phyloP scores from a whole-genome alignment of 306 rosid species.

The Spatholobus suberectus region DNA sequence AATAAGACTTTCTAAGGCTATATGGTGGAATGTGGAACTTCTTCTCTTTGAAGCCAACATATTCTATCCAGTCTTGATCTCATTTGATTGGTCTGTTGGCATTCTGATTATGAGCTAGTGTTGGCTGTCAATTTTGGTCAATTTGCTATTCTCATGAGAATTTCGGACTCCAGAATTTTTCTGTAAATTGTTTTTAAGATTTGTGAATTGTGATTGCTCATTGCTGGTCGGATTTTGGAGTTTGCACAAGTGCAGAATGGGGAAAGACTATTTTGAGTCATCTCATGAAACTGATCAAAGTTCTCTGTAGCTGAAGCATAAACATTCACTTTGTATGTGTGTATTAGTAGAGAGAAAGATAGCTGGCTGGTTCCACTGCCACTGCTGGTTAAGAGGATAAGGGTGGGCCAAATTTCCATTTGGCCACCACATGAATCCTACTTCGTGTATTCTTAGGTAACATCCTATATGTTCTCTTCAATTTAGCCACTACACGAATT shows the following conservation, averaged over 20 bases:
- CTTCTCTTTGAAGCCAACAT: slow-evolving; percentile 30
- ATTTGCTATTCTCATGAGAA: slow-evolving; percentile 29
- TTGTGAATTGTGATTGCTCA: neutral
- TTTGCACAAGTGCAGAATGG: neutral
- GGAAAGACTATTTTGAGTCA: neutral
- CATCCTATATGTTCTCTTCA: no score
- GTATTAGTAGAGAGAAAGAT: neutral
- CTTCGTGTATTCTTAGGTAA: no score
- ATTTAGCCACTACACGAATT: no score
- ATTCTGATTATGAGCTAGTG: slow-evolving; percentile 15
- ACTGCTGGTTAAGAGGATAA: slow-evolving; percentile 7
- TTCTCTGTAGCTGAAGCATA: neutral
- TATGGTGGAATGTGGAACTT: slow-evolving; percentile 7
- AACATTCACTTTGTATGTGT: neutral
- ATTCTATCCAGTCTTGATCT: slow-evolving; percentile 12
- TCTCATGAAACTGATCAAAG: slow-evolving; percentile 30
- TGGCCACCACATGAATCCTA: no score
- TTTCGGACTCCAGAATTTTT: neutral
- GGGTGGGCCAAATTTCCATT: no score
- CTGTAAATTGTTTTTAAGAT: neutral
- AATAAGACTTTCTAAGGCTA: slow-evolving; percentile 34
- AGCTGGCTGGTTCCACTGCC: slow-evolving; percentile 11
- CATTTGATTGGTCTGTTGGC: slow-evolving; percentile 32
- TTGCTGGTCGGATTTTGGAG: slow-evolving; percentile 22
- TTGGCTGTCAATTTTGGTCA: slow-evolving; percentile 24